A percentile compares a stretch with the other conserved stretches of the same genome.
phyloP scores from a whole-genome alignment of 139 green algal genomes.

The Micromonas commoda region DNA sequence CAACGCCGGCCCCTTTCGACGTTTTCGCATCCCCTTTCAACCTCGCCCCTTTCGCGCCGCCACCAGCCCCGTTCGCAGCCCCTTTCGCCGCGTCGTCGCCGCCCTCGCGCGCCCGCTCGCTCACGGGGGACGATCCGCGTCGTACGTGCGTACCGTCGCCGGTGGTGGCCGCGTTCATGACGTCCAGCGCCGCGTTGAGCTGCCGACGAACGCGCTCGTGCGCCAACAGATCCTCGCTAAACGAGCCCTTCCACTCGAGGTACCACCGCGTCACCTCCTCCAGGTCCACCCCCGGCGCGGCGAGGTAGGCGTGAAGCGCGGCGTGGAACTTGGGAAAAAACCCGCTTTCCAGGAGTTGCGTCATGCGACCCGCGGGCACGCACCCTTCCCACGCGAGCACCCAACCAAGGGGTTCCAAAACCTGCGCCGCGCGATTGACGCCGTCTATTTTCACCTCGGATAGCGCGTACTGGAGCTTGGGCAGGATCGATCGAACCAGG shows the following conservation, averaged over 20 bases:
- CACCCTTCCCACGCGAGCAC: conserved; percentile 69
- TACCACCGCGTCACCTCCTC: conserved; percentile 91
- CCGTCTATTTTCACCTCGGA: conserved; percentile 55
- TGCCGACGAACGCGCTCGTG: conserved; percentile 63
- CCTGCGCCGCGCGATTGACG: conserved; percentile 72
- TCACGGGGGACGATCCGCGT: too few relatives aligned
- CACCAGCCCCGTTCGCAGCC: too few relatives aligned
- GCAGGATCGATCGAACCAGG: conserved; percentile 64
- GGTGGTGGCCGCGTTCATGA: conserved; percentile 71
- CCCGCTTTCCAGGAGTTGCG: conserved; percentile 51
- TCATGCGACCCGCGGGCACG: conserved; percentile 52
- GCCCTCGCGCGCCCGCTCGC: too few relatives aligned
- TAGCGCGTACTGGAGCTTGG: conserved; percentile 73
- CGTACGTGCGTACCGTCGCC: conserved; percentile 35
- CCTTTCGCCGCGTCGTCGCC: too few relatives aligned
- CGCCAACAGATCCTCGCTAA: conserved; percentile 56
- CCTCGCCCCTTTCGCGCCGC: too few relatives aligned
- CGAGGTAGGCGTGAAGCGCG: conserved; percentile 71
- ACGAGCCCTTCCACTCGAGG: conserved; percentile 78
- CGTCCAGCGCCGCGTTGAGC: conserved; percentile 70
- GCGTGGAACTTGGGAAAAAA: conserved; percentile 81
- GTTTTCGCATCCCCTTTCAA: too few relatives aligned
- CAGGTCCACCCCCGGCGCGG: conserved; percentile 56
- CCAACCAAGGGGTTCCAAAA: conserved; percentile 72
- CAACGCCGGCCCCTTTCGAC: neutral